Base-by-base conservation (phyloP, 352 stramenopile species). In the Phytophthora kernoviae region DNA sequence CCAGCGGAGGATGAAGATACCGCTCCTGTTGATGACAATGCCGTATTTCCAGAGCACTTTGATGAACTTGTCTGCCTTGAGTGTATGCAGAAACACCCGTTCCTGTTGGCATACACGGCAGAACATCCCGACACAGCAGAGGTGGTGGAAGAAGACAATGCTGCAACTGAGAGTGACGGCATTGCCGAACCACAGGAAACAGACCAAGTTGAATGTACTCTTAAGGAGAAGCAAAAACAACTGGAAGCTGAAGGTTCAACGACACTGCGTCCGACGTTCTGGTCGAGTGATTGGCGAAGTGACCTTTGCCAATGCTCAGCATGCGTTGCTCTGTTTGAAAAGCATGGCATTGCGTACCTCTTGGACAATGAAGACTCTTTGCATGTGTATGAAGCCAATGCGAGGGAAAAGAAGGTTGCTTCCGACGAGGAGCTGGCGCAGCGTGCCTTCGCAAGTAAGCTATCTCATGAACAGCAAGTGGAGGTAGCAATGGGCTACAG, bases 401-500 rank as follows among this genome's bases (percentile, higher is more conserved):
- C 72, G 10, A 54, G 67, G 18, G 68, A 72, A 20, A 76, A 77
- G 48, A 67, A 75, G 30, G 72, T 64, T 21, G 66, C 65, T 21
- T 78, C 58, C 0, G 61, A 70, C 17, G 80, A 87, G 39, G 63
- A 82, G 49, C 54, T 69, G 1, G 79, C 80, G 1, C 55, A 84
- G 14, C 70, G 65, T 2, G 77, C 81, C 4, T 86, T 92, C 58
- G 55, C 82, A 27, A 75, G 64, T 51, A 78, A 73, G 30, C 61
- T 92, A 7, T 81, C 74, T 2, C 83, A 92, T 44, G 72, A 88
- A 49, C 80, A 90, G 63, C 81, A 90, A 61, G 68, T 92, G 43
- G 83, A 92, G 51, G 82, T 92, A 66, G 83, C 80, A 1, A 75
- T 84, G 33, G 83, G 80, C 17, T 90, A 90, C 62, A 80, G 72